Base-by-base conservation (phyloP, 176 grass and related monocot genomes). In the Pharus latifolius region DNA sequence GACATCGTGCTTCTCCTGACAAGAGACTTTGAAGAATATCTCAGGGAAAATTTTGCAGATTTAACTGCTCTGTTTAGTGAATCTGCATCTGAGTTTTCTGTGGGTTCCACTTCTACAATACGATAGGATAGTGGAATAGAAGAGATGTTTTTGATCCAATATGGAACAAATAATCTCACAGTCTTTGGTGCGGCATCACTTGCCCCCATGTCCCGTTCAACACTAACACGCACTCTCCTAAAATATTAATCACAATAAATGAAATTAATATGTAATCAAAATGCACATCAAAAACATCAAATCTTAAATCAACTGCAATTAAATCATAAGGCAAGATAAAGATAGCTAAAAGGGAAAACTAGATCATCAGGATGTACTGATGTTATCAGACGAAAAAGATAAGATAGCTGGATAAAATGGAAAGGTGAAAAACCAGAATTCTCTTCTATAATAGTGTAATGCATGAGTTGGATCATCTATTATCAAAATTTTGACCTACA, bases 141-240 rank as follows among this genome's bases (percentile, higher is more conserved):
- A 67, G 89, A 93, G 84, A 79, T 65, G 69, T 98, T 98, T 73
- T 91, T 88, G 49, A 98, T 98, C 94, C 94, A 98, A 59, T 98
- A 98, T 63, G 94, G 89, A 48, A 98, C 94, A 83, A 98, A 98
- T 47, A 98, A 83, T 75, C 94, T 89, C 53, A 98, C 53, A 5
- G 89, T 90, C 75, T 98, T 98, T 11, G 84, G 84, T 71, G 94
- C 83, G 41, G 84, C 84, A 80, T 88, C 87, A 85, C 83, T 92
- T 80, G 89, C 87, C 47, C 94, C 94, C 8, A 85, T 43, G 40
- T 98, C 94, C 78, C 76, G 89, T 83, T 98, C 94, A 73, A 98
- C 86, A 83, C 94, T 98, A 40, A 98, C 78, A 70, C 94, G 78
- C 56, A 98, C 51, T 67, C 84, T 93, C 87, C 89, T 98, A 53